Base-by-base conservation (phyloP, 768 basidiomycete species). In the Hygrocybe punicea region DNA sequence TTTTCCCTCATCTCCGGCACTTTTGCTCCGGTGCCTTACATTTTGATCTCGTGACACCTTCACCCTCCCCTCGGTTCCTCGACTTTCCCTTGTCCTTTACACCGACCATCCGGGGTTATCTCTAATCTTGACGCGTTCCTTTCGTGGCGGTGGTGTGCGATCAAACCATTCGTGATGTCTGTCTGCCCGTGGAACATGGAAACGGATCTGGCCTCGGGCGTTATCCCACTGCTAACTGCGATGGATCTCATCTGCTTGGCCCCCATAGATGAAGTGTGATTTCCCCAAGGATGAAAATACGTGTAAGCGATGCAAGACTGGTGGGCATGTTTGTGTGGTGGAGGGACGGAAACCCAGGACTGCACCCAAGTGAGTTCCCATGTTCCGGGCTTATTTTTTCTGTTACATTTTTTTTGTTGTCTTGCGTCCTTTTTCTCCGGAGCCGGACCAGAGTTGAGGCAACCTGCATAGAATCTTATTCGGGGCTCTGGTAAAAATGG, bases 321-420 rank as follows among this genome's bases (percentile, higher is more conserved):
- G 84, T 51, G 85, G 87, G 1, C 87, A 91, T 71, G 78, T 83
- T 42, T 93, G 91, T 68, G 84, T 91, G 62, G 89, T 92, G 37
- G 90, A 91, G 71, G 89, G 89, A 49, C 80, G 90, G 59, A 91
- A 89, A 73, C 87, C 84, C 54, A 79, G 84, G 65, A 86, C 81
- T 24, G 84, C 84, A 21, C 89, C 90, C 59, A 93, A 91, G 91
- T 93, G 70, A 83, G 90, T 84, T n/a, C n/a, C 56, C 54, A 44
- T 62, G 45, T 50, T 44, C 10, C 51, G 29, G 57, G 56, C n/a
- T n/a, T 8, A 60, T 55, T 60, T 67, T 66, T 64, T 60, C 61
- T 62, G 48, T 44, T n/a, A n/a, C n/a, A n/a, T n/a, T n/a, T n/a
- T n/a, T n/a, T n/a, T n/a, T n/a, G n/a, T n/a, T n/a, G n/a, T n/a